These are phyloP conservation scores for Passiflora organensis DNA, from an alignment of 345 rosid species.

Conservation along the genomic window DNA sequence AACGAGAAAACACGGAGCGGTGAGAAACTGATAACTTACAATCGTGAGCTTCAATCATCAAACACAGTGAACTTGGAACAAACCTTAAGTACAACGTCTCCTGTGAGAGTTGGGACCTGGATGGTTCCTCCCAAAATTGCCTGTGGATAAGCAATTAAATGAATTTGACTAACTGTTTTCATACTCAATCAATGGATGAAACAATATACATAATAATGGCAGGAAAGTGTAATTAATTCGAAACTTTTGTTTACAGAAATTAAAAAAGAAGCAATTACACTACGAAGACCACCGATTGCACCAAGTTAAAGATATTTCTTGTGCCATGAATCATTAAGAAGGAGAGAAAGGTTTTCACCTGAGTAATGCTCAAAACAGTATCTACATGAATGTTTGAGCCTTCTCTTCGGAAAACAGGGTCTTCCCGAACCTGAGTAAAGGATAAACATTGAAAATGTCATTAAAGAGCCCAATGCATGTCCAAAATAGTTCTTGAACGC, in stretches of 20 bases:
- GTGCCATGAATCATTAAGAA: background rate
- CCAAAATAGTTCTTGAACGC: background rate
- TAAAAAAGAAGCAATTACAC: too few relatives aligned
- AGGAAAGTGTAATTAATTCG: too few relatives aligned
- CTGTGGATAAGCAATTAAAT: constrained; percentile 37
- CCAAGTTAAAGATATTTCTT: background rate
- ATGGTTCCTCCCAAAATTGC: constrained; percentile 97
- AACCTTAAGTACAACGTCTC: constrained; percentile 98
- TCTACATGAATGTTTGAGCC: constrained; percentile 89
- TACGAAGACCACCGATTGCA: too few relatives aligned
- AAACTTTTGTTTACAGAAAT: too few relatives aligned
- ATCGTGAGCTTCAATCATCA: too few relatives aligned
- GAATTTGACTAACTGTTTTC: background rate
- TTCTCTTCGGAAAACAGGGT: constrained; percentile 93
- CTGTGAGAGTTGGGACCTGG: constrained; percentile 94
- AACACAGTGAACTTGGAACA: constrained; percentile 9
- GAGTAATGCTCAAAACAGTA: constrained; percentile 67
- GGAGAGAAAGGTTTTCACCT: constrained; percentile 41
- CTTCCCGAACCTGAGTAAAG: constrained; percentile 67
- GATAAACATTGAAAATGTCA: background rate
- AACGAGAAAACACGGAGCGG: constrained; percentile 1
- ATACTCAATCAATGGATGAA: too few relatives aligned
- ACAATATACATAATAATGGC: too few relatives aligned
- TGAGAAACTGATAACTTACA: background rate
- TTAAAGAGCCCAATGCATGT: background rate